Evolutionary conservation across 495 filamentous ascomycete genomes (phyloP), one percentile per base, ranked within the genome.

Genomic region (Penicillium roqueforti): DNA sequence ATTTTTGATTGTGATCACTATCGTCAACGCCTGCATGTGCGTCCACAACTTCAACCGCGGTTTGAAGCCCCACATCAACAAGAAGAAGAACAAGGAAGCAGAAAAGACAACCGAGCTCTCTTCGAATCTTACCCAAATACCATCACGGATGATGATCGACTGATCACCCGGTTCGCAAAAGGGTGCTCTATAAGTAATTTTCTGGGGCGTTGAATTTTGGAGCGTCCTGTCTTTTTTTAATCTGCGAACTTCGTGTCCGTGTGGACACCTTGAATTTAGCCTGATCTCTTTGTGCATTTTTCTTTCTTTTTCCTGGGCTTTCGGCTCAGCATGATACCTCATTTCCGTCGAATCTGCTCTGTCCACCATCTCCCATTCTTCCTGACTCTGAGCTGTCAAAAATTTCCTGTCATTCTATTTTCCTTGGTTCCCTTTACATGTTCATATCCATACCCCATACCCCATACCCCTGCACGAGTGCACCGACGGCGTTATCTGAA

Each of bases 21-120:
- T 98, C 61, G 76, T 84, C 72, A 91, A 95, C 54, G 92, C 91
- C 23, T 82, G 85, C 58, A 78, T 88, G 58, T 97, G 93, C 77
- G 88, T 87, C 70, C 73, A 76, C 66, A 98, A 98, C 76, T 98
- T 97, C 79, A 78, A 86, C 72, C 85, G 86, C 56, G 93, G 93
- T 6, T 75, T 98, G 52, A 97, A 95, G 74, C 86, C 83, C 14
- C 91, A 97, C 67, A 81, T 98, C 56, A 76, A 82, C 64, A 79
- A 76, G 61, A 78, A 87, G 36, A 86, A 80, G 70, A 59, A 76
- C 39, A 69, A 71, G 22, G 72, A 73, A 26, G 84, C 85, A 32
- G 88, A 96, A 69, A 87, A 90, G 74, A 80, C 81, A 61, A 89
- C 84, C 44, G 88, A 91, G 63, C 83, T 92, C 72, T 71, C 64